phyloP scores from a whole-genome alignment of 2,329 filamentous ascomycete species.

The Ambrosiella cleistominuta region DNA sequence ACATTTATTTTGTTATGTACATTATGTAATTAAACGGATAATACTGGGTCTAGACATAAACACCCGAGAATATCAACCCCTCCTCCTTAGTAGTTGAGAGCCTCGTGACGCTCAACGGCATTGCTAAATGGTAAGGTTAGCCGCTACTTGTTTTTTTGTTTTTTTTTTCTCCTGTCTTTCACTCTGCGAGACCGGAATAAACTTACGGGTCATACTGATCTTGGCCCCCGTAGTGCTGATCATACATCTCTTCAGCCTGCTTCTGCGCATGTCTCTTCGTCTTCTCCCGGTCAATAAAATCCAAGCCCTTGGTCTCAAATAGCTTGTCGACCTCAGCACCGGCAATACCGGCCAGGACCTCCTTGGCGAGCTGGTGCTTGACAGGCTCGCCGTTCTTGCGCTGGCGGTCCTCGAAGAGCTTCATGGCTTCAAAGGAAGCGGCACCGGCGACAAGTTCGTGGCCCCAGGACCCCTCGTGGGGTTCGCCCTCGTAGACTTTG shows the following conservation, averaged over 20 bases:
- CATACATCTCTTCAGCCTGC: slow-evolving; percentile 42
- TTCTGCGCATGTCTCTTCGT: slow-evolving; percentile 41
- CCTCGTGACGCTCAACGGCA: slow-evolving; percentile 3
- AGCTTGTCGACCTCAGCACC: slow-evolving; percentile 63
- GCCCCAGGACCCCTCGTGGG: slow-evolving; percentile 40
- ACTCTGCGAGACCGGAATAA: background rate
- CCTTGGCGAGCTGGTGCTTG: slow-evolving; percentile 60
- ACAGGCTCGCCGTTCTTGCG: slow-evolving; percentile 48
- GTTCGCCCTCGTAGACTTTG: slow-evolving; percentile 9
- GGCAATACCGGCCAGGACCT: slow-evolving; percentile 53
- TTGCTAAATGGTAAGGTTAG: slow-evolving; percentile 1
- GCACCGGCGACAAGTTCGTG: slow-evolving; percentile 63
- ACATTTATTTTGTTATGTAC: too few species aligned
- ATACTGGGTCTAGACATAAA: background rate
- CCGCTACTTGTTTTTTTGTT: background rate
- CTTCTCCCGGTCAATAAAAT: slow-evolving; percentile 38
- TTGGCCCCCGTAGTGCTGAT: slow-evolving; percentile 38
- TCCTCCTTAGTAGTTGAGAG: slow-evolving; percentile 9
- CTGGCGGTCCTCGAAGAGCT: slow-evolving; percentile 61
- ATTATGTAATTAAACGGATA: background rate
- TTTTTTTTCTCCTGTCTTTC: too few species aligned
- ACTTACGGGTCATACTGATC: slow-evolving; percentile 42
- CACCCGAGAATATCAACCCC: background rate
- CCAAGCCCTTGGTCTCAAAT: slow-evolving; percentile 50
- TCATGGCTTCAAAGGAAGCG: slow-evolving; percentile 64